Evolutionary conservation across 2,329 filamentous ascomycete genomes (phyloP).

Genomic region (Rhynchosporium agropyri): DNA sequence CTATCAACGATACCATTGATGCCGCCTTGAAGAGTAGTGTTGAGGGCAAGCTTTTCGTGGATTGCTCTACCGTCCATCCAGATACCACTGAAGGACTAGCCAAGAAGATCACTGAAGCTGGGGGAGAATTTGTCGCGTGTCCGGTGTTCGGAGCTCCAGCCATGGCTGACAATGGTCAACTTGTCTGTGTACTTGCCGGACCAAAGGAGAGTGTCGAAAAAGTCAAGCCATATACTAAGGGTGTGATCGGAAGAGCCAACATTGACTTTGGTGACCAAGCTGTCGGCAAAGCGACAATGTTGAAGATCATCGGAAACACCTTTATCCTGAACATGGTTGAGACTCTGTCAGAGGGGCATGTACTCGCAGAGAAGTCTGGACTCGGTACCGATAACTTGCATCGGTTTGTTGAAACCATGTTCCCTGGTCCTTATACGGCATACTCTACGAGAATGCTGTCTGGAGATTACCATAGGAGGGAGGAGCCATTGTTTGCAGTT

Average conservation of each 20-base stretch:
- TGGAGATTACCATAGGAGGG: slow-evolving; percentile 76
- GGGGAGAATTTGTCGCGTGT: slow-evolving; percentile 74
- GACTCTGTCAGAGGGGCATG: slow-evolving; percentile 75
- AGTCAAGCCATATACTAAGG: slow-evolving; percentile 70
- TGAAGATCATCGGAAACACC: slow-evolving; percentile 80
- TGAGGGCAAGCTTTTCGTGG: slow-evolving; percentile 76
- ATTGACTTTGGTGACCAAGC: slow-evolving; percentile 73
- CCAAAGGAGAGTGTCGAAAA: slow-evolving; percentile 60
- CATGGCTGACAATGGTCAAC: slow-evolving; percentile 64
- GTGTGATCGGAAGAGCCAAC: slow-evolving; percentile 68
- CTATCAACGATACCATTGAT: slow-evolving; percentile 65
- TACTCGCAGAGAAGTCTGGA: slow-evolving; percentile 78
- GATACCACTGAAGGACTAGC: slow-evolving; percentile 73
- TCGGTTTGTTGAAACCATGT: slow-evolving; percentile 70
- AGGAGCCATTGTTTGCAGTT: slow-evolving; percentile 80
- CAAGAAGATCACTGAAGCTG: slow-evolving; percentile 56
- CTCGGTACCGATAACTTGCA: slow-evolving; percentile 72
- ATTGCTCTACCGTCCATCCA: slow-evolving; percentile 87
- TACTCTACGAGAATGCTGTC: slow-evolving; percentile 75
- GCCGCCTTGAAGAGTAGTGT: slow-evolving; percentile 59
- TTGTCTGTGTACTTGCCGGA: slow-evolving; percentile 75
- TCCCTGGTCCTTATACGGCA: slow-evolving; percentile 73
- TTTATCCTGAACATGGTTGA: slow-evolving; percentile 78
- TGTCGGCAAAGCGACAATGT: slow-evolving; percentile 69
- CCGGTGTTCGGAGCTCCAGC: slow-evolving; percentile 58